These are phyloP conservation scores for Lactifluus pinguis DNA, from an alignment of 768 basidiomycete genomes.

Conservation along the genomic window DNA sequence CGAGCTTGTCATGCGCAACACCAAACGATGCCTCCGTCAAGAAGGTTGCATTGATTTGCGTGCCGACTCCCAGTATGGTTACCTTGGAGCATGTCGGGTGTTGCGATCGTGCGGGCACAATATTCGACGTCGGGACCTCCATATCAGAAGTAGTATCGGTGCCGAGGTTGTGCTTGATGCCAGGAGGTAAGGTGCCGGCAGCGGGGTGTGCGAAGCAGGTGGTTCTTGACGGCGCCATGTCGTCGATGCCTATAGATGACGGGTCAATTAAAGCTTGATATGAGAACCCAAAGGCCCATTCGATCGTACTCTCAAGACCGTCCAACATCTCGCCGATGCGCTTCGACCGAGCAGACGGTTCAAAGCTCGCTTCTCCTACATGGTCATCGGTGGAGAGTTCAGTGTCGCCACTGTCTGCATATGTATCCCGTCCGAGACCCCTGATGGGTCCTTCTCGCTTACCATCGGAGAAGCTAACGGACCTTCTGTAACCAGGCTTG, in stretches of 20 bases:
- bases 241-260: constrained; percentile 27
- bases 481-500: constrained; percentile 50
- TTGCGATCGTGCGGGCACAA: constrained; percentile 22
- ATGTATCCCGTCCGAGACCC: constrained; percentile 40
- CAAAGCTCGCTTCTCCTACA: constrained; percentile 24
- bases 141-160: constrained; percentile 23
- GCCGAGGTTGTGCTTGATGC: constrained; percentile 24
- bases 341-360: constrained; percentile 63
- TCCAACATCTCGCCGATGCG: constrained; percentile 77
- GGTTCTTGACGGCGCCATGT: constrained; percentile 48
- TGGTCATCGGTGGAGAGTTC: constrained; percentile 18
- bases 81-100: constrained; percentile 22
- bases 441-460: constrained; percentile 81
- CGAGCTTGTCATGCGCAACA: constrained; percentile 83
- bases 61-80: neutral
- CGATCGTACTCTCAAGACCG: constrained; percentile 50
- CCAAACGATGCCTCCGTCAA: constrained; percentile 96
- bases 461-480: constrained; percentile 97
- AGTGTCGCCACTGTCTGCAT: constrained; percentile 30
- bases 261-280: neutral
- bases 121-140: constrained; percentile 6
- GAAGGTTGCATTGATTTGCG: constrained; percentile 48
- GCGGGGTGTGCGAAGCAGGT: constrained; percentile 36
- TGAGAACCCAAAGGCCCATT: constrained; percentile 4
- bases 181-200: constrained; percentile 34